Conservation (phyloP, 1,284 basidiomycete species). For the Boletellus dicymbophilus region DNA sequence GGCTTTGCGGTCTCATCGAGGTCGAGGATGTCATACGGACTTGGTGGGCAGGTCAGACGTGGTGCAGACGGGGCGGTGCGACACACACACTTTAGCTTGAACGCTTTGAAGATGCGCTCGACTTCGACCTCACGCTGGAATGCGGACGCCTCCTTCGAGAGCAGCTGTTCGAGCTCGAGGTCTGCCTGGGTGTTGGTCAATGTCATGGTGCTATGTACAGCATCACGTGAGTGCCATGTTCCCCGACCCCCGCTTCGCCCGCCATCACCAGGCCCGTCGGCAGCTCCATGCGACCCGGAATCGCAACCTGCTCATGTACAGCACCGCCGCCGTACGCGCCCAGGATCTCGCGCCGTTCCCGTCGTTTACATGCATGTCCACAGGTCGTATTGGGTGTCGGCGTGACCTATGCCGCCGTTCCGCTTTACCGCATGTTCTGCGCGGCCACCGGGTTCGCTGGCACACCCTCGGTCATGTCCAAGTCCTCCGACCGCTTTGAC, state of each 20-base stretch:
- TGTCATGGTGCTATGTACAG: conserved; percentile 36
- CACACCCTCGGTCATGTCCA: conserved; percentile 75
- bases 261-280: conserved; percentile 31
- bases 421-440: conserved; percentile 97
- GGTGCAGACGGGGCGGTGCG: not conserved
- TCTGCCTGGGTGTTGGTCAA: conserved; percentile 30
- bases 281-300: conserved; percentile 56
- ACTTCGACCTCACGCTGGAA: conserved; percentile 83
- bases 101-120: conserved; percentile 82
- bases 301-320: conserved; percentile 77
- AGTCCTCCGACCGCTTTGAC: conserved; percentile 75
- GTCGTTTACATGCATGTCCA: conserved; percentile 1
- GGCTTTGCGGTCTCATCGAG: conserved; percentile 61
- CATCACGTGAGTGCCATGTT: too few species aligned
- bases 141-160: conserved; percentile 77
- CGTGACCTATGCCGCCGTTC: conserved; percentile 94
- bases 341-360: not conserved
- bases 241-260: conserved; percentile 7
- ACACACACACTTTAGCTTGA: conserved; percentile 75
- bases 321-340: conserved; percentile 68
- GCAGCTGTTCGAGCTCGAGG: conserved; percentile 68
- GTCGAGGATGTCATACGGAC: conserved; percentile 80
- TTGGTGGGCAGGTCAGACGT: conserved; percentile 28
- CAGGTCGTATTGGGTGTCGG: conserved; percentile 84
- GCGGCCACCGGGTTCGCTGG: conserved; percentile 97